phyloP scores from a whole-genome alignment of 2,329 filamentous ascomycete genomes.

The Ophiocordyceps sinensis region DNA sequence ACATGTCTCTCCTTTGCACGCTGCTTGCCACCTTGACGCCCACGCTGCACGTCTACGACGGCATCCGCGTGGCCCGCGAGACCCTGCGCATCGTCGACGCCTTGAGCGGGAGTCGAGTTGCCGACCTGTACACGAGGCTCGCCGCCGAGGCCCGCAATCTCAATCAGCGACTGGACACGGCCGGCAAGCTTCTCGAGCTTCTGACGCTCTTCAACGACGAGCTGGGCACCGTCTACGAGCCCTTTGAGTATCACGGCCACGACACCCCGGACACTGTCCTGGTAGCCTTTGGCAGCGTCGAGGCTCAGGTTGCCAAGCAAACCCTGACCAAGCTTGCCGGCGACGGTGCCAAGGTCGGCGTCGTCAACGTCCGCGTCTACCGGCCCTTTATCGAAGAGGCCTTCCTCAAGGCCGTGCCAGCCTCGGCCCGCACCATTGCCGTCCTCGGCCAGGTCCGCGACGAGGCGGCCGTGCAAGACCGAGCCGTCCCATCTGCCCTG shows the following conservation, averaged over 20 bases:
- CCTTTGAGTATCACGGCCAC: constrained; percentile 91
- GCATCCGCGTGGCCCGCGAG: constrained; percentile 68
- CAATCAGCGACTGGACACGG: constrained; percentile 56
- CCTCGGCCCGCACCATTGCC: constrained; percentile 59
- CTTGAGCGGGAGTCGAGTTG: constrained; percentile 57
- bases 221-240: constrained; percentile 81
- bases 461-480: constrained; percentile 57
- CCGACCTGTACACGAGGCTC: constrained; percentile 53
- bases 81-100: constrained; percentile 71
- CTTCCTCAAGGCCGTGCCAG: constrained; percentile 70
- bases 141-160: constrained; percentile 44
- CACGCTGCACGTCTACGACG: constrained; percentile 81
- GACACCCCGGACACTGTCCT: constrained; percentile 65
- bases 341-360: constrained; percentile 65
- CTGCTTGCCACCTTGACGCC: constrained; percentile 64
- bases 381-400: constrained; percentile 90
- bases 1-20: constrained; percentile 85
- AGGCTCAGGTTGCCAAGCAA: constrained; percentile 74
- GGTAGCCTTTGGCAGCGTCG: constrained; percentile 84
- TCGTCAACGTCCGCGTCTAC: constrained; percentile 86
- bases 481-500: constrained; percentile 65
- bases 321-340: constrained; percentile 58
- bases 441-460: constrained; percentile 82
- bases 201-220: constrained; percentile 72
- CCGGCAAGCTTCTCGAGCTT: constrained; percentile 57